Evolutionary conservation across 495 filamentous ascomycete species (phyloP).

Genomic region (Penicillium canescens): DNA sequence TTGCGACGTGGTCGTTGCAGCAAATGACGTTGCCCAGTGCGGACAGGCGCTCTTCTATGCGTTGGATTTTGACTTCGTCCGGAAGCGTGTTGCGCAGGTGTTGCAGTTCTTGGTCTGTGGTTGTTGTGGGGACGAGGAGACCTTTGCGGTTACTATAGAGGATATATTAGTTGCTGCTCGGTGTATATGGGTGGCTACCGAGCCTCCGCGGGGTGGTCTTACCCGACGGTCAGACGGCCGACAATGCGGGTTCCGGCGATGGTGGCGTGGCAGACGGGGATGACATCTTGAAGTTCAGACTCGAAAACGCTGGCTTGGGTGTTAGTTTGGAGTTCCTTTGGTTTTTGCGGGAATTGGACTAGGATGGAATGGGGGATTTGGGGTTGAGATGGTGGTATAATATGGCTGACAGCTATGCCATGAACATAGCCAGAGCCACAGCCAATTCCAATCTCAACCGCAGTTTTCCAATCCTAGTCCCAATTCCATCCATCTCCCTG

Average conservation of each 20-base stretch:
- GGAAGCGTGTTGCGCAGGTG: slow-evolving; percentile 93
- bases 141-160: slow-evolving; percentile 82
- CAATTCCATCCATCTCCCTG: not conserved
- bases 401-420: not conserved
- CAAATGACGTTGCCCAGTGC: slow-evolving; percentile 97
- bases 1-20: slow-evolving; percentile 92
- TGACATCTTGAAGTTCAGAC: slow-evolving; percentile 93
- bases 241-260: slow-evolving; percentile 96
- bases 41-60: slow-evolving; percentile 95
- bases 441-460: not conserved
- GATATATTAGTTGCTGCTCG: slow-evolving; percentile 8
- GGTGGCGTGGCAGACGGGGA: slow-evolving; percentile 96
- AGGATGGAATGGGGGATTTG: not conserved
- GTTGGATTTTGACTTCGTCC: slow-evolving; percentile 84
- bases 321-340: slow-evolving; percentile 3
- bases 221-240: slow-evolving; percentile 93
- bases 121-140: slow-evolving; percentile 91
- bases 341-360: not conserved
- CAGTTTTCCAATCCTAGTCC: not conserved
- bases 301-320: slow-evolving; percentile 70
- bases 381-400: not conserved
- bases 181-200: not conserved
- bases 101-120: slow-evolving; percentile 96
- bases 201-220: slow-evolving; percentile 26
- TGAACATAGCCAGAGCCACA: not conserved